A percentile compares a stretch with the other conserved stretches of the same genome.
Evolutionary conservation across 2,329 filamentous ascomycete species (phyloP).

Genomic region (Pseudodiploospora longispora): DNA sequence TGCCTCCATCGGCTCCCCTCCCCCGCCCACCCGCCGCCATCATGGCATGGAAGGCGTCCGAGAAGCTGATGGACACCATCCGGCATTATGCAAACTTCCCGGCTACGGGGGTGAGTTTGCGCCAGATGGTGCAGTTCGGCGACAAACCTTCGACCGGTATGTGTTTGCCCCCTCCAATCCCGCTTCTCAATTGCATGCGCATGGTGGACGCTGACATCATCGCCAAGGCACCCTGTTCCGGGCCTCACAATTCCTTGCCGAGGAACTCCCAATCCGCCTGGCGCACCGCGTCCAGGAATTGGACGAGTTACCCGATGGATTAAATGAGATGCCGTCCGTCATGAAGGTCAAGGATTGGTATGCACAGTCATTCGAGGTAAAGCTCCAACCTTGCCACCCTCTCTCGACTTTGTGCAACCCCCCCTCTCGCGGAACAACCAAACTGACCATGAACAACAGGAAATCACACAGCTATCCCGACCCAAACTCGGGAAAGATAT

Average conservation of each 20-base stretch:
- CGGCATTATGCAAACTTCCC: conserved; percentile 95
- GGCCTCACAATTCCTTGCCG: conserved; percentile 94
- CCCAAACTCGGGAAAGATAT: conserved; percentile 70
- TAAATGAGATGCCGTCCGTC: conserved; percentile 97
- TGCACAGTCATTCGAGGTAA: conserved; percentile 96
- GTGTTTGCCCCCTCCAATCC: conserved; percentile 52
- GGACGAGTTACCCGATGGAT: conserved; percentile 81
- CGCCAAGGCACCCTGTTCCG: conserved; percentile 81
- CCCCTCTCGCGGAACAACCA: background rate
- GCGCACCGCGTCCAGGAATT: conserved; percentile 96
- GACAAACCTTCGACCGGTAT: conserved; percentile 84
- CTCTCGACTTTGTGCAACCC: conserved; percentile 3
- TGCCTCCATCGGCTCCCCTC: background rate
- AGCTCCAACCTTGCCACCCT: conserved; percentile 16
- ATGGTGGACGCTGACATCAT: conserved; percentile 1
- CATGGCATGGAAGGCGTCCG: conserved; percentile 93
- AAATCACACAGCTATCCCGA: conserved; percentile 80
- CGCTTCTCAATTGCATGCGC: conserved; percentile 38
- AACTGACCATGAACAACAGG: conserved; percentile 39
- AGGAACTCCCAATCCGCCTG: conserved; percentile 93
- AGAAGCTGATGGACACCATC: conserved; percentile 93
- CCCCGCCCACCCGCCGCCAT: conserved; percentile 14
- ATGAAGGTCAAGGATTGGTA: conserved; percentile 96
- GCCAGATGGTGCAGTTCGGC: conserved; percentile 99
- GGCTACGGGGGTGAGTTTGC: conserved; percentile 87